A percentile compares a stretch with the other conserved stretches of the same genome.
Conservation (phyloP, 495 filamentous ascomycete species). For the Trichocladium uniseriatum region DNA sequence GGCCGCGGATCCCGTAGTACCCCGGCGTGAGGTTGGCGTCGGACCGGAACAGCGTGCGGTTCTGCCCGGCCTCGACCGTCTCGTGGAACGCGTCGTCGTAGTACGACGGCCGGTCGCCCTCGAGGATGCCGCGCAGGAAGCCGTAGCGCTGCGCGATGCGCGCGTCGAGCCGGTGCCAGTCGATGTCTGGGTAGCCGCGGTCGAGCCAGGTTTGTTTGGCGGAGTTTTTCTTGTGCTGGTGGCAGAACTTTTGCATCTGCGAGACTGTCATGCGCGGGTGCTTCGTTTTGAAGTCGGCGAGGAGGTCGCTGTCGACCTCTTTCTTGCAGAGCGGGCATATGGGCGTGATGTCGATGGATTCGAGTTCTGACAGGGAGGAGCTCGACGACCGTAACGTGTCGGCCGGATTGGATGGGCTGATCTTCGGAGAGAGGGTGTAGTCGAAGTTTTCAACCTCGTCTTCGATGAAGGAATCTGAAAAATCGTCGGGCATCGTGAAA, state of each 20-base stretch:
- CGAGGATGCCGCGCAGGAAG: slow-evolving; percentile 50
- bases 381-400: neutral
- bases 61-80: slow-evolving; percentile 50
- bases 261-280: slow-evolving; percentile 48
- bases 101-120: slow-evolving; percentile 45
- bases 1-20: slow-evolving; percentile 80
- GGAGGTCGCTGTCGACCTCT: slow-evolving; percentile 44
- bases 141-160: slow-evolving; percentile 50
- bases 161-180: slow-evolving; percentile 61
- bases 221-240: slow-evolving; percentile 51
- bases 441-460: neutral
- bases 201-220: slow-evolving; percentile 53
- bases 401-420: neutral
- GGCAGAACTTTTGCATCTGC: slow-evolving; percentile 61
- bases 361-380: slow-evolving; percentile 7
- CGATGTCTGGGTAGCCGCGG: slow-evolving; percentile 65
- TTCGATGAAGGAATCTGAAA: slow-evolving; percentile 5
- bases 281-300: slow-evolving; percentile 37
- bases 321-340: slow-evolving; percentile 64
- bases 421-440: neutral
- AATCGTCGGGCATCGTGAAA: slow-evolving; percentile 10
- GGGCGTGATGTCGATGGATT: neutral
- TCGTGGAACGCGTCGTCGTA: slow-evolving; percentile 53
- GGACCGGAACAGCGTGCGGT: slow-evolving; percentile 50
- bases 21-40: slow-evolving; percentile 50